A percentile compares a stretch with the other conserved stretches of the same genome.
Evolutionary conservation across 768 basidiomycete species (phyloP).

Genomic region (Erythrobasidium yunnanense): DNA sequence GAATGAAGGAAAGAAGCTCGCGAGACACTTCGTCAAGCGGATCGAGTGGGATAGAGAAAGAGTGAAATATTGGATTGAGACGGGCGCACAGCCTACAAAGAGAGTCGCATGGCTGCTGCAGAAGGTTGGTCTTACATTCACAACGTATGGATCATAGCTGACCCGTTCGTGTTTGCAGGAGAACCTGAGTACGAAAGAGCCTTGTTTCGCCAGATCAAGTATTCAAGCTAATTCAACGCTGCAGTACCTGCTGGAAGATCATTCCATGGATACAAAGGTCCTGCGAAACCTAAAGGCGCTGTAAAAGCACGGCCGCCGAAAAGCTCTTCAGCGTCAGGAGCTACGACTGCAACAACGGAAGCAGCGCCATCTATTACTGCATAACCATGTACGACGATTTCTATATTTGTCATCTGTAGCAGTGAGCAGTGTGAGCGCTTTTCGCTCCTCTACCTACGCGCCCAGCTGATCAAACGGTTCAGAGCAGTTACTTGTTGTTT

Average conservation of each 20-base stretch:
- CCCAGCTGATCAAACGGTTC: no score
- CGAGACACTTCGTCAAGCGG: conserved; percentile 1
- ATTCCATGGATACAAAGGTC: neutral
- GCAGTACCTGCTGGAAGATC: neutral
- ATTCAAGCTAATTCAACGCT: neutral
- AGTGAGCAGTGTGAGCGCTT: no score
- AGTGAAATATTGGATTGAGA: conserved; percentile 17
- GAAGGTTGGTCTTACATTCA: neutral
- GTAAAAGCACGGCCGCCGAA: neutral
- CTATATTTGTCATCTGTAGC: no score
- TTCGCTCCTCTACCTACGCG: no score
- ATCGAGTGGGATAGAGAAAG: conserved; percentile 18
- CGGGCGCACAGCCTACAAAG: conserved; percentile 10
- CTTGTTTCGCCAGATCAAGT: neutral
- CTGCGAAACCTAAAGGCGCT: neutral
- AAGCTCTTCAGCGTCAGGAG: neutral
- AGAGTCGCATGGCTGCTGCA: conserved; percentile 13
- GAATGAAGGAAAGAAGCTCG: conserved; percentile 13
- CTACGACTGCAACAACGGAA: neutral
- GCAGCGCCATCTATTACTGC: no score
- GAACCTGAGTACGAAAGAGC: conserved; percentile 6
- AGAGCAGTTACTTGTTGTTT: no score
- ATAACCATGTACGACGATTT: no score
- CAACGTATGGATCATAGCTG: neutral
- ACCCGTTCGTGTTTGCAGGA: neutral